These are phyloP conservation scores for Sporothrix humicola DNA, from an alignment of 2,329 filamentous ascomycete genomes.

Conservation along the genomic window DNA sequence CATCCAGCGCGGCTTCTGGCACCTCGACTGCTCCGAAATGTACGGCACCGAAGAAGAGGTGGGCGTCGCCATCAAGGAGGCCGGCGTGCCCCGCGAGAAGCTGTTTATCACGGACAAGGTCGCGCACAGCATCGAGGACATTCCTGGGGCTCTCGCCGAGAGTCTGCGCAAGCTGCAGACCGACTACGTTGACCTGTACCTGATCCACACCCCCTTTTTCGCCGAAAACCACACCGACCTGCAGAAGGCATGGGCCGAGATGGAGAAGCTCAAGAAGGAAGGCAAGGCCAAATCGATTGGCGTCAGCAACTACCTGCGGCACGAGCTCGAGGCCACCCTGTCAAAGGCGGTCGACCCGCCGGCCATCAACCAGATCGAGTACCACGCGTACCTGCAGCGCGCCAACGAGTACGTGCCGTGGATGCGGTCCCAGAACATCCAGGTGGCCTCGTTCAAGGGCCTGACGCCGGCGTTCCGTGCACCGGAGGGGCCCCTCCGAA, in stretches of 20 bases:
- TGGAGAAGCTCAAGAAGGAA: neutral
- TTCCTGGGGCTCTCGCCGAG: neutral
- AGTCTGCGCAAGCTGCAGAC: neutral
- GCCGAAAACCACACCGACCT: neutral
- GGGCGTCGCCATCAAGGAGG: neutral
- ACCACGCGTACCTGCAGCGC: neutral
- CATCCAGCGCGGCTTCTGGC: neutral
- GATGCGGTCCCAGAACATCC: neutral
- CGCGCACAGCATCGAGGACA: neutral
- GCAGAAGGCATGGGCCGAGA: neutral
- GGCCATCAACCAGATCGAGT: neutral
- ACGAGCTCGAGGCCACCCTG: neutral
- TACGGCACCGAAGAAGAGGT: slow-evolving; percentile 6
- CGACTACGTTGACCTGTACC: neutral
- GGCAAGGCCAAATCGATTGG: neutral
- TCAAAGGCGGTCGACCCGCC: neutral
- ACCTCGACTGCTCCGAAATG: neutral
- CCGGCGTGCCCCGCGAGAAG: neutral
- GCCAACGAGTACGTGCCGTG: neutral
- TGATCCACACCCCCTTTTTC: neutral
- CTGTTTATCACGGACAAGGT: neutral
- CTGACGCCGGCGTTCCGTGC: neutral
- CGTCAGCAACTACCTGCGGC: neutral
- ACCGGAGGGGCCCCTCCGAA: neutral
- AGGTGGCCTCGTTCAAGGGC: neutral